Conservation (phyloP, 2,329 filamentous ascomycete species). For the Colletotrichum nymphaeae region DNA sequence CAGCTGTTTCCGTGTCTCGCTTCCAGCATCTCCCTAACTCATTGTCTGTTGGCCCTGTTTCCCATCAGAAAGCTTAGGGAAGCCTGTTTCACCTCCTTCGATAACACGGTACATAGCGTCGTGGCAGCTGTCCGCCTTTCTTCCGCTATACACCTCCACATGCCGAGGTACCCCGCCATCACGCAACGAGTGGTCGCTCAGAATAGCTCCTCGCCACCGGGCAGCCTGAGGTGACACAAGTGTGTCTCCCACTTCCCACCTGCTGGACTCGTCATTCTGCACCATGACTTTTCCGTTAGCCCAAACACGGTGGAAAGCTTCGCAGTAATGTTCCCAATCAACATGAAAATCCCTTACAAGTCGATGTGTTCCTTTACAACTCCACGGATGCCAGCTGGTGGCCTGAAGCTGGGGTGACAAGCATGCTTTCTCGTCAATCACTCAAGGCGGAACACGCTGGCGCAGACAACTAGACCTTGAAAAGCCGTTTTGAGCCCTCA, state of each 20-base stretch:
- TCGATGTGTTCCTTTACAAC: background rate
- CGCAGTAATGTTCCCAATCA: background rate
- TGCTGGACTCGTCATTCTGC: conserved; percentile 10
- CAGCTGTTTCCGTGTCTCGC: conserved; percentile 13
- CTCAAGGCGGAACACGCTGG: conserved; percentile 15
- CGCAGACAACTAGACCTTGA: background rate
- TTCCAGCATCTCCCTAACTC: conserved; percentile 29
- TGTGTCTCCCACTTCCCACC: conserved; percentile 21
- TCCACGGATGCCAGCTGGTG: background rate
- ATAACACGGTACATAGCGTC: conserved; percentile 11
- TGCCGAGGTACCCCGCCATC: conserved; percentile 21
- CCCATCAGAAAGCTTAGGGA: conserved; percentile 16
- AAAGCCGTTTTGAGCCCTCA: conserved; percentile 16
- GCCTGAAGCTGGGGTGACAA: background rate
- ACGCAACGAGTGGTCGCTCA: background rate
- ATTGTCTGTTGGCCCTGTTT: conserved; percentile 18
- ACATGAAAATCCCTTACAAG: background rate
- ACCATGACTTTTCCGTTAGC: background rate
- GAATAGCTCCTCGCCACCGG: conserved; percentile 27
- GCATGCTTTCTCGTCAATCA: conserved; percentile 20
- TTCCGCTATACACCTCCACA: conserved; percentile 5
- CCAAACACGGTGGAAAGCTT: conserved; percentile 17
- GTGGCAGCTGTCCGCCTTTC: background rate
- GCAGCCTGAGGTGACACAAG: conserved; percentile 11
- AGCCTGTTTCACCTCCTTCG: conserved; percentile 24